Percentiles rank a stretch among this genome's conserved stretches.
These are phyloP conservation scores for Physcomitrium patens DNA, from an alignment of 225 moss, liverwort and hornwort genomes.

Conservation along the genomic window DNA sequence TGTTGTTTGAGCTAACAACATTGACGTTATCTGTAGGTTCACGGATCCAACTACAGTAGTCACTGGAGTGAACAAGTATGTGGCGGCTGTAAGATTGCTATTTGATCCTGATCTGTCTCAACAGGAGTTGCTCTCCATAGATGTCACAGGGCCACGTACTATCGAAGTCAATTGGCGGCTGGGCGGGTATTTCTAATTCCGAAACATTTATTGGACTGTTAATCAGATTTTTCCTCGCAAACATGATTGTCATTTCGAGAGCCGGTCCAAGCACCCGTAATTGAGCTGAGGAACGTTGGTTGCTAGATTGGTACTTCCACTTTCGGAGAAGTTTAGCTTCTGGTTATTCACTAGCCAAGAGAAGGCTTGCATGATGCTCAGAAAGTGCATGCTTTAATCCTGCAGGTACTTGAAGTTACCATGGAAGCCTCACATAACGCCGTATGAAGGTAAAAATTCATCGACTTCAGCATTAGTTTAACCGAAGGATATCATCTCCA, in stretches of 20 bases:
- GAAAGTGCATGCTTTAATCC: neutral
- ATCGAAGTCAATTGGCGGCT: conserved; percentile 81
- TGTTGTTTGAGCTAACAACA: conserved; percentile 10
- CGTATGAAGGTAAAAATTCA: conserved; percentile 70
- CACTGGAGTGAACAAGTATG: conserved; percentile 67
- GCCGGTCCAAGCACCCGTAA: neutral
- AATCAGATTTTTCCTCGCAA: neutral
- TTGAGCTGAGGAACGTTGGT: neutral
- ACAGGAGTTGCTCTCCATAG: conserved; percentile 68
- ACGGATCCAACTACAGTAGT: conserved; percentile 71
- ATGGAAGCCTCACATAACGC: conserved; percentile 79
- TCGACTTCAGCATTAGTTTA: neutral
- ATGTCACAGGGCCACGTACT: conserved; percentile 68
- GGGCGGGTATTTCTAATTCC: conserved; percentile 57
- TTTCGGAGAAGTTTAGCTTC: neutral
- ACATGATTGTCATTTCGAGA: neutral
- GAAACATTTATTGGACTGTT: neutral
- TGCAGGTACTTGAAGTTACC: conserved; percentile 81
- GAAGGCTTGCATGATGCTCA: neutral
- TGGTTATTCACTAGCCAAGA: neutral
- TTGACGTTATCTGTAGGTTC: conserved; percentile 52
- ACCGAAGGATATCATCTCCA: neutral
- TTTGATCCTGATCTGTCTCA: conserved; percentile 77
- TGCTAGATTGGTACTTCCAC: neutral
- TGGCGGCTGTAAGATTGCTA: conserved; percentile 59